Evolutionary conservation across 2,329 filamentous ascomycete species (phyloP).

Genomic region (Cladophialophora chaetospira): DNA sequence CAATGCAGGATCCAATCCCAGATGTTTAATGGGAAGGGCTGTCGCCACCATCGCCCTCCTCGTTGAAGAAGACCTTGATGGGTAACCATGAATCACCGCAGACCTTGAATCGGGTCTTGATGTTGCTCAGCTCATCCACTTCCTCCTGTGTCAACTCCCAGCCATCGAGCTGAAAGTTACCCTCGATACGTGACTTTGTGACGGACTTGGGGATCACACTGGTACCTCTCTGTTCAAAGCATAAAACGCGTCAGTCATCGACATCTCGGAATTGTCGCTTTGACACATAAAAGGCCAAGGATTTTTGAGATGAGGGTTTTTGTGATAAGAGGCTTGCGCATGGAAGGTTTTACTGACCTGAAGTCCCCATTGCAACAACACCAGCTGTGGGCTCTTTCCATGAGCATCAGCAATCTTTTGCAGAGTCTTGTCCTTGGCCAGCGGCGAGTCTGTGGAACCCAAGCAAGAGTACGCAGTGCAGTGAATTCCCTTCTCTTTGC

Average conservation of each 20-base stretch:
- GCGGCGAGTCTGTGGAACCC: slow-evolving; percentile 68
- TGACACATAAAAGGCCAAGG: not conserved
- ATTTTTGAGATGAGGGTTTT: not conserved
- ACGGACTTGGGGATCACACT: slow-evolving; percentile 86
- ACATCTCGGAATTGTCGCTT: not conserved
- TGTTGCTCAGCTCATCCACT: slow-evolving; percentile 65
- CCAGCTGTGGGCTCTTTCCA: slow-evolving; percentile 59
- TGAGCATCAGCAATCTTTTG: slow-evolving; percentile 32
- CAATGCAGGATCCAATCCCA: not conserved
- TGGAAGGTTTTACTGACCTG: slow-evolving; percentile 14
- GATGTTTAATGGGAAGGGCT: slow-evolving; percentile 20
- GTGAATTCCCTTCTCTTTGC: slow-evolving; percentile 73
- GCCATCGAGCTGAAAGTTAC: slow-evolving; percentile 74
- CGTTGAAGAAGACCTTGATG: slow-evolving; percentile 71
- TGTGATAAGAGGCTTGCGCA: not conserved
- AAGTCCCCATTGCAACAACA: slow-evolving; percentile 77
- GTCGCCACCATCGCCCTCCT: slow-evolving; percentile 29
- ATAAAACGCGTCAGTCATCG: not conserved
- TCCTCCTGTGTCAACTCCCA: slow-evolving; percentile 75
- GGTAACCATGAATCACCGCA: slow-evolving; percentile 66
- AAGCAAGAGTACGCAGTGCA: slow-evolving; percentile 66
- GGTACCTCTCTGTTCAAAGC: slow-evolving; percentile 54
- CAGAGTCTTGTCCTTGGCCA: slow-evolving; percentile 55
- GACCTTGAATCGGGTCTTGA: slow-evolving; percentile 79
- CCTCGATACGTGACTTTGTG: slow-evolving; percentile 70